phyloP scores from a whole-genome alignment of 306 rosid species.

The Prosopis cineraria region DNA sequence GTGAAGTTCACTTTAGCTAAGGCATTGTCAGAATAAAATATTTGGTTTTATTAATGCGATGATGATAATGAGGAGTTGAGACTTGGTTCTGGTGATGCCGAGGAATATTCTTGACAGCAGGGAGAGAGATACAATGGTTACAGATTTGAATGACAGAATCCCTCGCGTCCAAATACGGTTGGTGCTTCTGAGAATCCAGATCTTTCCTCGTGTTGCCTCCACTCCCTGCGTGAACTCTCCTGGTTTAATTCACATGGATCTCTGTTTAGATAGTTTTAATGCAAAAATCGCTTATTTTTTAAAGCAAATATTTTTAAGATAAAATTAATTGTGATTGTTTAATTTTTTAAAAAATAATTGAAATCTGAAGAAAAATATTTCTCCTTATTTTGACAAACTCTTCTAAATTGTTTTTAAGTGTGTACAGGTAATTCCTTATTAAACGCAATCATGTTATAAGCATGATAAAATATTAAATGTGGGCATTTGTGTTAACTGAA shows the following conservation, averaged over 20 bases:
- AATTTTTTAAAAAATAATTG: no score
- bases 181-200: conserved; percentile 57
- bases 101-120: conserved; percentile 46
- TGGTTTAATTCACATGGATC: background rate
- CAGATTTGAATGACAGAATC: conserved; percentile 60
- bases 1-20: background rate
- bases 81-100: conserved; percentile 10
- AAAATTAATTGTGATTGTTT: no score
- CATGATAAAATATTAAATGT: no score
- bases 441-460: no score
- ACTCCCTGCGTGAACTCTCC: conserved; percentile 9
- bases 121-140: conserved; percentile 40
- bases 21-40: conserved; percentile 1
- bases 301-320: background rate
- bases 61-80: background rate
- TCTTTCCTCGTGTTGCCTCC: conserved; percentile 17
- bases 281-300: background rate
- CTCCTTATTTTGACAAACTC: no score
- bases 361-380: no score
- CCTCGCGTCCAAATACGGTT: conserved; percentile 38
- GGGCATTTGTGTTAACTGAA: no score
- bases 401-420: no score
- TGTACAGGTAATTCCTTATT: no score
- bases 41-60: background rate
- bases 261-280: no score